A percentile compares a stretch with the other conserved stretches of the same genome.
Evolutionary conservation across 2,329 filamentous ascomycete genomes (phyloP).

Genomic region (Colletotrichum truncatum): DNA sequence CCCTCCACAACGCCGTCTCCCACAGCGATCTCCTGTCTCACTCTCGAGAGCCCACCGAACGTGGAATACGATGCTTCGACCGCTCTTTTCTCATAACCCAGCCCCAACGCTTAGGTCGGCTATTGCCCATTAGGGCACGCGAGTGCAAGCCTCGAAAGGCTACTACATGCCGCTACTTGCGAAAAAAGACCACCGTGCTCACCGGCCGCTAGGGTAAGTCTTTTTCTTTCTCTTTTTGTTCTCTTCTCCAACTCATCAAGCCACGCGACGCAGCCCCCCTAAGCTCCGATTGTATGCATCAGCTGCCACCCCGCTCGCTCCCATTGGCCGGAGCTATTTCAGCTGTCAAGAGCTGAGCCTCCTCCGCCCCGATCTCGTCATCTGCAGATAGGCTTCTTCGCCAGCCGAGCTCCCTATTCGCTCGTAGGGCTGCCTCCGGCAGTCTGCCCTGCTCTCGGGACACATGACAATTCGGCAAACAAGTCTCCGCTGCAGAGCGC

Average conservation of each 20-base stretch:
- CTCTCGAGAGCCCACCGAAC: background rate
- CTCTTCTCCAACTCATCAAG: background rate
- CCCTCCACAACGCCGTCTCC: background rate
- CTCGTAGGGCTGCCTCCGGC: background rate
- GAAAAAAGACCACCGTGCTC: no score
- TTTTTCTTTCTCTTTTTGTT: no score
- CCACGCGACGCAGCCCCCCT: background rate
- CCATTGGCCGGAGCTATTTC: background rate
- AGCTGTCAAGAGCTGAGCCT: slow-evolving; percentile 14
- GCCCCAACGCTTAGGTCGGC: background rate
- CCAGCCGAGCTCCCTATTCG: background rate
- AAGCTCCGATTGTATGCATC: background rate
- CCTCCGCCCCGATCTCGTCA: background rate
- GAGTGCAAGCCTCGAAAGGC: background rate
- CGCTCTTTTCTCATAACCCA: background rate
- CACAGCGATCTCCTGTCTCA: background rate
- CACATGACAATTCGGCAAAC: background rate
- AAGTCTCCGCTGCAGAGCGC: background rate
- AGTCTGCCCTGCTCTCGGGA: background rate
- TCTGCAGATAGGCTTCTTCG: background rate
- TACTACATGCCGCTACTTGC: no score
- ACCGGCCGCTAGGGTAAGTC: no score
- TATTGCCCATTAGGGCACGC: background rate
- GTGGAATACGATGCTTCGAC: background rate
- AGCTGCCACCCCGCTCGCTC: background rate